Evolutionary conservation across 176 grass and related monocot genomes (phyloP).

Genomic region (Eleusine indica): DNA sequence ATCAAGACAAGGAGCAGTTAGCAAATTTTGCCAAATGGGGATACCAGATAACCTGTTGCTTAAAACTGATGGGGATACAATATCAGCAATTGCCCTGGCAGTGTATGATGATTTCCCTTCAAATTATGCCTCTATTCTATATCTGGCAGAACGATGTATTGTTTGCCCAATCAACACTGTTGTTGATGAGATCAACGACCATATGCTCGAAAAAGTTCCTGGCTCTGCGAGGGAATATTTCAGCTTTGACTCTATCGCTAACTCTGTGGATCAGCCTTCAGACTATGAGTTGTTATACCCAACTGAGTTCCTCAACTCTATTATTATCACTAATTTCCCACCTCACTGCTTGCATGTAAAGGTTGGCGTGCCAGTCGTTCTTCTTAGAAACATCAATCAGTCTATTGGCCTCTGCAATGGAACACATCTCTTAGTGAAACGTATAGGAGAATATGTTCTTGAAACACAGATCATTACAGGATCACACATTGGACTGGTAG

Average conservation of each 20-base stretch:
- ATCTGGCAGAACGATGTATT: neutral
- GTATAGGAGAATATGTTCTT: neutral
- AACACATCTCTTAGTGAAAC: neutral
- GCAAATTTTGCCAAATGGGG: too few species aligned
- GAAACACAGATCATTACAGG: constrained; percentile 12
- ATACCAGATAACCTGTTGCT: too few species aligned
- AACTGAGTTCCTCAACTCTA: constrained; percentile 8
- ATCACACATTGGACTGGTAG: neutral
- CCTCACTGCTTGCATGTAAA: constrained; percentile 6
- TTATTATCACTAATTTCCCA: neutral
- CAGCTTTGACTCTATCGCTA: neutral
- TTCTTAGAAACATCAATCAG: constrained; percentile 10
- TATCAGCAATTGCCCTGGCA: too few species aligned
- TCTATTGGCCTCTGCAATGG: constrained; percentile 11
- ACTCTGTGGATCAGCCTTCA: too few species aligned
- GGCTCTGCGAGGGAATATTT: neutral
- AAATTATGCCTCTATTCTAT: neutral
- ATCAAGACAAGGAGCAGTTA: too few species aligned
- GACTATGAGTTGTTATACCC: neutral
- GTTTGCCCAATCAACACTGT: neutral
- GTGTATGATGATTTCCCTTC: too few species aligned
- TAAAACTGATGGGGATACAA: too few species aligned
- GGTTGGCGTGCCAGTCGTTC: neutral
- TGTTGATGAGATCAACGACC: neutral
- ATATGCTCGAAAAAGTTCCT: neutral